A percentile compares a stretch with the other conserved stretches of the same genome.
These are phyloP conservation scores for Gloeophyllum trabeum DNA, from an alignment of 768 basidiomycete species.

Conservation along the genomic window DNA sequence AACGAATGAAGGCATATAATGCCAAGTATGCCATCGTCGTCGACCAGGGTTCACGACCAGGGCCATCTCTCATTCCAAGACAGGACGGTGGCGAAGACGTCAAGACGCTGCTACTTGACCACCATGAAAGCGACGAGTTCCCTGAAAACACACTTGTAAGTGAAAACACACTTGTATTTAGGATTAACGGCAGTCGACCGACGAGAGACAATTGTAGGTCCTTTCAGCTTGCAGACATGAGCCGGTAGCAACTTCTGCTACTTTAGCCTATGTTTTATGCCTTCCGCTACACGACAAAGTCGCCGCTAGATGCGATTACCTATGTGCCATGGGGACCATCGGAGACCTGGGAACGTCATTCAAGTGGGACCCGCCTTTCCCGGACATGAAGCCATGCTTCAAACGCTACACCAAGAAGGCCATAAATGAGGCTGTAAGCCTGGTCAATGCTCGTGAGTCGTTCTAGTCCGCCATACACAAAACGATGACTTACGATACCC, in stretches of 20 bases:
- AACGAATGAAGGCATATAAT: slow-evolving; percentile 14
- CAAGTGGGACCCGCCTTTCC: slow-evolving; percentile 16
- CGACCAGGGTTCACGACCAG: slow-evolving; percentile 34
- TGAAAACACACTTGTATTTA: neutral
- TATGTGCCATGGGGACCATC: slow-evolving; percentile 28
- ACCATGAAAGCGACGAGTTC: slow-evolving; percentile 30
- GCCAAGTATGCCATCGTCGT: slow-evolving; percentile 25
- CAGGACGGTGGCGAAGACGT: slow-evolving; percentile 6
- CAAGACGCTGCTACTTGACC: slow-evolving; percentile 30
- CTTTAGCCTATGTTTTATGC: slow-evolving; percentile 30
- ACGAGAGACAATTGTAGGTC: slow-evolving; percentile 4
- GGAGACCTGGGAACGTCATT: slow-evolving; percentile 26
- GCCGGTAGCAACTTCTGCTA: slow-evolving; percentile 31
- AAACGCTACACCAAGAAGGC: slow-evolving; percentile 26
- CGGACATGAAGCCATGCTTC: slow-evolving; percentile 18
- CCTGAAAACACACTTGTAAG: slow-evolving; percentile 21
- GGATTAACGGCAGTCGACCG: neutral
- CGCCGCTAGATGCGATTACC: slow-evolving; percentile 19
- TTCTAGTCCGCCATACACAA: slow-evolving; percentile 4
- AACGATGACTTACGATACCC: too few species aligned
- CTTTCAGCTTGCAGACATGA: slow-evolving; percentile 26
- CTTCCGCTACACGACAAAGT: slow-evolving; percentile 20
- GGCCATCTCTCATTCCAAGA: slow-evolving; percentile 20
- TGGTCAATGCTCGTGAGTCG: slow-evolving; percentile 36
- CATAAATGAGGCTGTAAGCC: slow-evolving; percentile 27